Percentiles rank a stretch among this genome's conserved stretches.
Evolutionary conservation across 2,329 filamentous ascomycete genomes (phyloP).

Genomic region (Pseudocercospora ulei): DNA sequence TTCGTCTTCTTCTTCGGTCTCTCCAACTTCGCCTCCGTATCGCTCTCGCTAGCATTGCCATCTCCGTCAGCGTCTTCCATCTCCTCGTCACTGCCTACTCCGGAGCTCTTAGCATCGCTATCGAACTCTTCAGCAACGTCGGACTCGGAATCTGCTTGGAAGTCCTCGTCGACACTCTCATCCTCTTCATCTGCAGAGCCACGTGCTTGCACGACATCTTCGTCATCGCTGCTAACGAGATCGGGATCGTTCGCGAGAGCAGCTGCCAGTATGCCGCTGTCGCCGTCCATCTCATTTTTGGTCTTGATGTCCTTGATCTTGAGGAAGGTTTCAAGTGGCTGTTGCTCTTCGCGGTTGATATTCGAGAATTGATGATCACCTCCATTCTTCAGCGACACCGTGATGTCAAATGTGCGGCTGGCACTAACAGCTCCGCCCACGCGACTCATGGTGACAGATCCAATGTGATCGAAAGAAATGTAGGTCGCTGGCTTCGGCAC

Average conservation of each 20-base stretch:
- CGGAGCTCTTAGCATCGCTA: conserved; percentile 73
- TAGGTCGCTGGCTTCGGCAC: conserved; percentile 97
- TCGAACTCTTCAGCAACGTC: conserved; percentile 96
- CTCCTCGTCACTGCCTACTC: conserved; percentile 55
- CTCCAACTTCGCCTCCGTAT: conserved; percentile 47
- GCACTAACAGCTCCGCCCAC: conserved; percentile 90
- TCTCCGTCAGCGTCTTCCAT: conserved; percentile 51
- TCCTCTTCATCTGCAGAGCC: conserved; percentile 93
- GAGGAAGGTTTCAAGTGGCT: conserved; percentile 94
- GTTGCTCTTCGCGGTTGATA: conserved; percentile 96
- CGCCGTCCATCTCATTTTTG: conserved; percentile 98
- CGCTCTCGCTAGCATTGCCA: conserved; percentile 39
- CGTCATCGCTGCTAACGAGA: conserved; percentile 68
- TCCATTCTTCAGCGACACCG: conserved; percentile 76
- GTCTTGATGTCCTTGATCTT: conserved; percentile 88
- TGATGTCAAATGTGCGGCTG: conserved; percentile 93
- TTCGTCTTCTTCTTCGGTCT: conserved; percentile 58
- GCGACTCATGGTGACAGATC: conserved; percentile 87
- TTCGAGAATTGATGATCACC: conserved; percentile 96
- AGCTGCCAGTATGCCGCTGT: conserved; percentile 61
- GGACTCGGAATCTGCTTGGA: conserved; percentile 80
- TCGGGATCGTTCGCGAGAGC: conserved; percentile 68
- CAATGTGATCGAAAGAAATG: conserved; percentile 86
- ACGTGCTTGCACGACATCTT: conserved; percentile 68
- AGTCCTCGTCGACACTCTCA: conserved; percentile 92